Percentiles rank a stretch among this genome's conserved stretches.
Evolutionary conservation across 805 yeast species (phyloP).

Genomic region (Lipomyces lipofer): DNA sequence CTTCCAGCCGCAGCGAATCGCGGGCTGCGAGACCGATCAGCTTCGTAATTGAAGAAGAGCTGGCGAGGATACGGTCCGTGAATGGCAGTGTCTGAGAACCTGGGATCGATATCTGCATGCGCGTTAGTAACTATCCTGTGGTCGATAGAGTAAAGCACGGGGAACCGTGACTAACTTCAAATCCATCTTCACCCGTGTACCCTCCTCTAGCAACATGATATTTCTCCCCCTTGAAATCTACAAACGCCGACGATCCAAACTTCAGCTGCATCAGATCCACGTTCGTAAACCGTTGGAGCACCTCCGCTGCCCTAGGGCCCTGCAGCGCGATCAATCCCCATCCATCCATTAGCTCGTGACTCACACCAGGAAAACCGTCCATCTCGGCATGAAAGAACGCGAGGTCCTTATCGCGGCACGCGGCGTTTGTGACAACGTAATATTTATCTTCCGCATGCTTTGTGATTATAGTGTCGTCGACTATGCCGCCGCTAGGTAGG

Average conservation of each 20-base stretch:
- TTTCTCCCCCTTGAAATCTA: conserved; percentile 34
- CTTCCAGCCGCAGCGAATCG: conserved; percentile 91
- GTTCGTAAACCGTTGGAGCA: conserved; percentile 63
- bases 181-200: conserved; percentile 98
- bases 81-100: conserved; percentile 52
- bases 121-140: neutral
- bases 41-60: conserved; percentile 53
- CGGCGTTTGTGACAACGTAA: conserved; percentile 95
- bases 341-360: conserved; percentile 50
- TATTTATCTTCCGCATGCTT: conserved; percentile 69
- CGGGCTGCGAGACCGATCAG: conserved; percentile 98
- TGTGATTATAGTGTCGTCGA: conserved; percentile 90
- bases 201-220: conserved; percentile 89
- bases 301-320: conserved; percentile 81
- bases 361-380: conserved; percentile 39
- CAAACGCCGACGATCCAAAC: conserved; percentile 57
- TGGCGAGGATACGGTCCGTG: conserved; percentile 59
- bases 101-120: conserved; percentile 37
- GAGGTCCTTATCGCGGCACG: conserved; percentile 81
- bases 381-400: conserved; percentile 58
- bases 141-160: neutral
- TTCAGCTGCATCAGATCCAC: conserved; percentile 59
- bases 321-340: conserved; percentile 86
- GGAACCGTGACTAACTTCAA: conserved; percentile 69
- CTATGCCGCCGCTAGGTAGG: conserved; percentile 76